phyloP scores from a whole-genome alignment of 2,329 filamentous ascomycete genomes.

The Cytospora piceicola region DNA sequence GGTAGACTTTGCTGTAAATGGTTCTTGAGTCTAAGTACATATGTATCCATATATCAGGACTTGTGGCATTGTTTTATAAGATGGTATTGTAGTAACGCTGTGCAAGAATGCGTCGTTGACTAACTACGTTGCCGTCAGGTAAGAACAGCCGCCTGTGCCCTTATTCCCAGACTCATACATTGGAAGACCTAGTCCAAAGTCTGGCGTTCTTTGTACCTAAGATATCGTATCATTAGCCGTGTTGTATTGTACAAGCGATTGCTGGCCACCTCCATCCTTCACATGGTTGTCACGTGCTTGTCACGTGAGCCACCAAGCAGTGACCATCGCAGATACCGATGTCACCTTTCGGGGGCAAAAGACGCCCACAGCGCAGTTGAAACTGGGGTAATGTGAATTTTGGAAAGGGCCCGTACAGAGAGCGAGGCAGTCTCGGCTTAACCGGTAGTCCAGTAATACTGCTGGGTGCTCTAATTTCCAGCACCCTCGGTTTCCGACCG shows the following conservation, averaged over 20 bases:
- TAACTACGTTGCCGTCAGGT: not conserved
- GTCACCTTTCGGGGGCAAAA: not conserved
- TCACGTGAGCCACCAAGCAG: not conserved
- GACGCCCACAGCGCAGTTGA: not conserved
- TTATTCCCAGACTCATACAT: not conserved
- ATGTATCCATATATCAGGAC: too few species aligned
- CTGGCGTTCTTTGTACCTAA: too few species aligned
- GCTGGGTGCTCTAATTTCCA: too few species aligned
- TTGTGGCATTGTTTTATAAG: too few species aligned
- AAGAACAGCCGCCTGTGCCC: not conserved
- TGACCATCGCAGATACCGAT: not conserved
- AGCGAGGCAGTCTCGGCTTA: not conserved
- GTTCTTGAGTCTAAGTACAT: too few species aligned
- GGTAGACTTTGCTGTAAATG: too few species aligned
- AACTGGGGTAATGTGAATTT: not conserved
- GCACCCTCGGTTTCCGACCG: not conserved
- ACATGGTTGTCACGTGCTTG: not conserved
- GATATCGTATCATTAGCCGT: too few species aligned
- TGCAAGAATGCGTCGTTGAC: not conserved
- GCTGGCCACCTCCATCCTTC: not conserved
- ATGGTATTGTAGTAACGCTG: too few species aligned
- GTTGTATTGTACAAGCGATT: too few species aligned
- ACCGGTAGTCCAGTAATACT: not conserved
- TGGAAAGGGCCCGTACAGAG: not conserved
- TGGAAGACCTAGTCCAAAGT: too few species aligned